phyloP scores from a whole-genome alignment of 2,329 filamentous ascomycete genomes.

The Aspergillus ibericus region DNA sequence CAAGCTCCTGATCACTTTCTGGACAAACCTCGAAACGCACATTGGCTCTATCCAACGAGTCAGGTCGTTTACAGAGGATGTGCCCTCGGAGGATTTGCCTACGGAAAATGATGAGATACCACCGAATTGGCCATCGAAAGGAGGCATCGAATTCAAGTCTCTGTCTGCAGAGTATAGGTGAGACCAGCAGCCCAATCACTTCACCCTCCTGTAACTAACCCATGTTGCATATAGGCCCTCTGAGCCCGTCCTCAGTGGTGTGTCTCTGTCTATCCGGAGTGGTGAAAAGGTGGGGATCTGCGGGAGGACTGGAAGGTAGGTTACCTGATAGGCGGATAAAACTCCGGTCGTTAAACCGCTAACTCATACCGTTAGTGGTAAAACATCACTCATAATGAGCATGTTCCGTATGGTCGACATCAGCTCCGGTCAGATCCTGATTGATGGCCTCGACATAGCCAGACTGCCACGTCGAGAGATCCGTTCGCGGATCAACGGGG shows the following conservation, averaged over 20 bases:
- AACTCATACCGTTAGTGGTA: constrained; percentile 34
- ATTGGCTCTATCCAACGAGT: constrained; percentile 59
- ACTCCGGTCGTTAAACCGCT: not conserved
- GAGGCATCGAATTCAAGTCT: constrained; percentile 45
- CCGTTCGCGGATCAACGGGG: constrained; percentile 42
- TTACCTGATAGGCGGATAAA: not conserved
- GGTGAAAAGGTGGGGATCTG: constrained; percentile 46
- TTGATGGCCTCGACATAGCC: constrained; percentile 46
- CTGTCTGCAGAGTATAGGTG: constrained; percentile 49
- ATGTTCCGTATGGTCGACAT: constrained; percentile 47
- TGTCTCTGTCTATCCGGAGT: constrained; percentile 47
- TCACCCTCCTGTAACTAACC: constrained; percentile 12
- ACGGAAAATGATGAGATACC: constrained; percentile 43
- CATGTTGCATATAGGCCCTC: constrained; percentile 15
- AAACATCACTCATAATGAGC: constrained; percentile 44
- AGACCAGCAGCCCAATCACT: not conserved
- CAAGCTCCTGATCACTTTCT: constrained; percentile 52
- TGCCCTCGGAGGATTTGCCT: constrained; percentile 45
- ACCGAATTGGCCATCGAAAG: constrained; percentile 45
- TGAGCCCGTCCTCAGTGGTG: constrained; percentile 45
- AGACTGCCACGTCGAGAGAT: constrained; percentile 41
- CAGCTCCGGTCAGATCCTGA: constrained; percentile 40
- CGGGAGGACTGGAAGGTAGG: constrained; percentile 41
- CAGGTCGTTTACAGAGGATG: constrained; percentile 52
- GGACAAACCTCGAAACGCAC: constrained; percentile 60